Conservation (phyloP, 176 grass and related monocot species). For the Saccharum officinarum region DNA sequence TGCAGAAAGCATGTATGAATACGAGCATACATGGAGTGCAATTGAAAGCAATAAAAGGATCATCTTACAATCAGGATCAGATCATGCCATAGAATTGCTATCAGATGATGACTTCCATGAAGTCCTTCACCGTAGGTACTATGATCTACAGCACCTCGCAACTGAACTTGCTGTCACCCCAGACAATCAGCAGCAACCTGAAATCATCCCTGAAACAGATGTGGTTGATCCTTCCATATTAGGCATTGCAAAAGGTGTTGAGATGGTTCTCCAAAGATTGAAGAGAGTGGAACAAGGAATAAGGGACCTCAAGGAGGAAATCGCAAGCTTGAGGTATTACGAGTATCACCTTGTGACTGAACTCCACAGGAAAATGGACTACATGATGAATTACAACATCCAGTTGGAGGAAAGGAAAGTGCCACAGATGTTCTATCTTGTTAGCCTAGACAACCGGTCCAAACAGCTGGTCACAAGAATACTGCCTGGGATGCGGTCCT, state of each 20-base stretch:
- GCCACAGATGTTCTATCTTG: conserved; percentile 88
- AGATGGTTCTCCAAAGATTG: conserved; percentile 85
- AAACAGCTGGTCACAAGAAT: conserved; percentile 75
- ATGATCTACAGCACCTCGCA: conserved; percentile 90
- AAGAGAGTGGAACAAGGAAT: conserved; percentile 89
- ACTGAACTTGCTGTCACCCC: conserved; percentile 53
- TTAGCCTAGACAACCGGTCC: conserved; percentile 54
- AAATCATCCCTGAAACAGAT: conserved; percentile 37
- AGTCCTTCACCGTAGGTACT: conserved; percentile 74
- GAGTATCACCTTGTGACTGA: conserved; percentile 76
- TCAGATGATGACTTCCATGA: conserved; percentile 87
- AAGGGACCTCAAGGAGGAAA: conserved; percentile 83
- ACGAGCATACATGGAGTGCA: conserved; percentile 74
- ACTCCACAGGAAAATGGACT: conserved; percentile 84
- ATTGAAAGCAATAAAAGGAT: conserved; percentile 55
- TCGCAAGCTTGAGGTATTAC: conserved; percentile 79
- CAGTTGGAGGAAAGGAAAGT: conserved; percentile 82
- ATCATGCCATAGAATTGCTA: conserved; percentile 73
- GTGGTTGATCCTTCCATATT: conserved; percentile 68
- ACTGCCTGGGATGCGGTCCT: conserved; percentile 65
- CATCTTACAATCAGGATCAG: conserved; percentile 58
- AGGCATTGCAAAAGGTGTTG: conserved; percentile 89
- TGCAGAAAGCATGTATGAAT: conserved; percentile 81
- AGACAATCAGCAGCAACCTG: conserved; percentile 43
- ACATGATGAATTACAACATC: conserved; percentile 73